These are phyloP conservation scores for Fistulinella cinereoalba DNA, from an alignment of 1,284 basidiomycete species.

Conservation along the genomic window DNA sequence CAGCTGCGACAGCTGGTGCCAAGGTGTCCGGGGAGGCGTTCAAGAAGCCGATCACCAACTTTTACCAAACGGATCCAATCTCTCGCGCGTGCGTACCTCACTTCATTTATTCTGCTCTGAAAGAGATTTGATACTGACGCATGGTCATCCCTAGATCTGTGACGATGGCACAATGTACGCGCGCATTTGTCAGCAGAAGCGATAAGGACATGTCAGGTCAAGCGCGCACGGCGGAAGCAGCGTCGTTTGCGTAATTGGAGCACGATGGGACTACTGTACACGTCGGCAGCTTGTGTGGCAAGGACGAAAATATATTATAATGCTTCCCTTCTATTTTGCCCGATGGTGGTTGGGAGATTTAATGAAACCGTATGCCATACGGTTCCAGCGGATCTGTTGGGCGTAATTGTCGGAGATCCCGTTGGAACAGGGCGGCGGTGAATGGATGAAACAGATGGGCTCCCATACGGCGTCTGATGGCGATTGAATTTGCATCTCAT, in stretches of 20 bases:
- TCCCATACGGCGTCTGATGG: no score
- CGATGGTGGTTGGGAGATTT: no score
- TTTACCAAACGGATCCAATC: constrained; percentile 94
- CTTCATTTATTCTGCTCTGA: not conserved
- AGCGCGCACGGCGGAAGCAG: constrained; percentile 37
- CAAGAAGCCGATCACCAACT: constrained; percentile 85
- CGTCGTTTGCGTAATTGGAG: constrained; percentile 42
- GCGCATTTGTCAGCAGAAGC: constrained; percentile 63
- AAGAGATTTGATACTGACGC: not conserved
- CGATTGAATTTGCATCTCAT: no score
- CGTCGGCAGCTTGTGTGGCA: not conserved
- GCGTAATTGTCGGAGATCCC: no score
- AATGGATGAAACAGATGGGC: no score
- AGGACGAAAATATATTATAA: constrained; percentile 12
- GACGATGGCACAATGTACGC: constrained; percentile 84
- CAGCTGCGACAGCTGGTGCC: constrained; percentile 47
- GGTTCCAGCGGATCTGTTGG: no score
- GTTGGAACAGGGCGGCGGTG: no score
- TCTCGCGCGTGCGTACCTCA: constrained; percentile 69
- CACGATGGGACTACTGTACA: not conserved
- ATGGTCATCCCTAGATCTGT: constrained; percentile 58
- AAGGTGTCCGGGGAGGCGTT: constrained; percentile 65
- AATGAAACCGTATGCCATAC: no score
- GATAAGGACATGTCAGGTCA: constrained; percentile 49
- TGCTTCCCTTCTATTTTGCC: not conserved